phyloP scores from a whole-genome alignment of 1,139 yeast genomes.

The Saccharomyces pastorianus region DNA sequence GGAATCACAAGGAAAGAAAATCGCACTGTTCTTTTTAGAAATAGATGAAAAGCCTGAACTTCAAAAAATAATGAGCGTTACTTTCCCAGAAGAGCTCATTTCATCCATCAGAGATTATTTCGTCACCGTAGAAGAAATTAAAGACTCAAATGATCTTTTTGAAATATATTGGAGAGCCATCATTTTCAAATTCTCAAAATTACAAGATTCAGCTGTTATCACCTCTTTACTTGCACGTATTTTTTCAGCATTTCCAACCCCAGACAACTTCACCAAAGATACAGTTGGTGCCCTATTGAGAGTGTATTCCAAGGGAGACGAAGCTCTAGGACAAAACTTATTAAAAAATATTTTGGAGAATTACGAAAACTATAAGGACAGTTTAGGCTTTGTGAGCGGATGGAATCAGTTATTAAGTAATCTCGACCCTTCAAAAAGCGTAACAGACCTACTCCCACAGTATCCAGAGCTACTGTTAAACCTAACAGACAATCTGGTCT shows the following conservation, averaged over 20 bases:
- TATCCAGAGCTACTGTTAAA: constrained; percentile 5
- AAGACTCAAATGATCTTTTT: constrained; percentile 19
- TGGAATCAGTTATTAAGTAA: constrained; percentile 12
- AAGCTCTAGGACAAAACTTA: constrained; percentile 3
- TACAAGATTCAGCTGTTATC: constrained; percentile 9
- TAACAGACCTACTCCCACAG: constrained; percentile 4
- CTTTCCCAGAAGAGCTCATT: constrained; percentile 17
- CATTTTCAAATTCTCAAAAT: constrained; percentile 17
- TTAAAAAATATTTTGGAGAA: constrained; percentile 8
- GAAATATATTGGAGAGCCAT: constrained; percentile 33
- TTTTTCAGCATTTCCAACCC: constrained; percentile 2
- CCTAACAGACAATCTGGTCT: constrained; percentile 35
- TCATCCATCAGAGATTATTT: constrained; percentile 3
- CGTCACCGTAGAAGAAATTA: constrained; percentile 1
- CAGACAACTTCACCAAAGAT: constrained; percentile 23
- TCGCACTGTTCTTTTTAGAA: constrained; percentile 41
- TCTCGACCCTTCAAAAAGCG: constrained; percentile 1
- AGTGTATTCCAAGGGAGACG: constrained; percentile 6
- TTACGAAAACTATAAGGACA: constrained; percentile 12
- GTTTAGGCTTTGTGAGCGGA: constrained; percentile 22
- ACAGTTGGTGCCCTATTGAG: constrained; percentile 19
- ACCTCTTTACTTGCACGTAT: constrained; percentile 9
- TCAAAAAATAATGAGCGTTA: constrained; percentile 11
- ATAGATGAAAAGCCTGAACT: constrained; percentile 22
- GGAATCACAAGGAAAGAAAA: constrained; percentile 31